phyloP scores from a whole-genome alignment of 176 grass and related monocot species.

The Oryza coarctata region DNA sequence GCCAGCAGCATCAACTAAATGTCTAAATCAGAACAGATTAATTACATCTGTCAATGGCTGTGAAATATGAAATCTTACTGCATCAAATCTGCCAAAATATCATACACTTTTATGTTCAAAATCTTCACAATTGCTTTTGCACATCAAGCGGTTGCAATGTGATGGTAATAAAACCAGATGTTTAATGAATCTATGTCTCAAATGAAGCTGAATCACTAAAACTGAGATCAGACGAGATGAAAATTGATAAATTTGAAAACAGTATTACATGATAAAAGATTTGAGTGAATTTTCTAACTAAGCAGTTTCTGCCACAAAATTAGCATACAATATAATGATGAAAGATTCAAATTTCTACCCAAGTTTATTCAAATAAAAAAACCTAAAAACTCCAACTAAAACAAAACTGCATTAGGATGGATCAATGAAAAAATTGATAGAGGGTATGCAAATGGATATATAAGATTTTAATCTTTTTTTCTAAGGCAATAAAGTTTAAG shows the following conservation, averaged over 20 bases:
- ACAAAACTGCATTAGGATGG: not conserved
- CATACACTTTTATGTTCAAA: not conserved
- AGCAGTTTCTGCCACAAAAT: not conserved
- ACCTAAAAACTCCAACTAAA: constrained; percentile 2
- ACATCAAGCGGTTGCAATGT: not conserved
- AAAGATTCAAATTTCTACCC: constrained; percentile 3
- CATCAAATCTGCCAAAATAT: constrained; percentile 11
- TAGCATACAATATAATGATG: not conserved
- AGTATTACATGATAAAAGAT: not conserved
- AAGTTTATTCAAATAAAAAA: not conserved
- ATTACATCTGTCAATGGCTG: constrained; percentile 1
- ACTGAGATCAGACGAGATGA: not conserved
- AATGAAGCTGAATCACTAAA: not conserved
- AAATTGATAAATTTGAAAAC: constrained; percentile 13
- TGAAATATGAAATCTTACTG: not conserved
- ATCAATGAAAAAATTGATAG: not conserved
- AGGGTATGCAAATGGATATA: not conserved
- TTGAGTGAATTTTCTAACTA: not conserved
- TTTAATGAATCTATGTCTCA: not conserved
- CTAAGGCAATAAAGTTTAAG: constrained; percentile 21
- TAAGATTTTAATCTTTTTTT: not conserved
- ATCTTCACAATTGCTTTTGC: not conserved
- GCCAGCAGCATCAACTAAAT: constrained; percentile 4
- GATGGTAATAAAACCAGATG: not conserved
- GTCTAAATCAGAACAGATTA: not conserved